Conservation (phyloP, 768 basidiomycete genomes). For the Tulasnella sp. region DNA sequence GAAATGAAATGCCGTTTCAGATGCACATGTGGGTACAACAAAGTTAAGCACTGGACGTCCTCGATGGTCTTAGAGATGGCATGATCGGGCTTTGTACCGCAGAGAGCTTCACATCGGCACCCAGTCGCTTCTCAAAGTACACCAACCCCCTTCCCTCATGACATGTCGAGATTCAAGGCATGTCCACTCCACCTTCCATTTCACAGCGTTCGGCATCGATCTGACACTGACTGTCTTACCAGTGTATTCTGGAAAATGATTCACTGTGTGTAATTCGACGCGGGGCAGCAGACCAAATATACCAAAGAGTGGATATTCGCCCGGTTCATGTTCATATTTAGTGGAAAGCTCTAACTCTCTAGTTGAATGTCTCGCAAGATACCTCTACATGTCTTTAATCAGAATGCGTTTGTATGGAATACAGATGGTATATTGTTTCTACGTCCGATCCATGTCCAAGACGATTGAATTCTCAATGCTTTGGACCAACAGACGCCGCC, state of each 20-base stretch:
- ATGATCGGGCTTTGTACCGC: slow-evolving; percentile 88
- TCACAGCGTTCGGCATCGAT: too few species aligned
- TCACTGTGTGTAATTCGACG: too few species aligned
- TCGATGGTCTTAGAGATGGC: slow-evolving; percentile 84
- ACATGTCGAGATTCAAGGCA: too few species aligned
- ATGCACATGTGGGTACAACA: too few species aligned
- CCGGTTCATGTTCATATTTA: too few species aligned
- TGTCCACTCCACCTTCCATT: too few species aligned
- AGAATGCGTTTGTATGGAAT: slow-evolving; percentile 82
- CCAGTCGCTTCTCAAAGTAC: slow-evolving; percentile 62
- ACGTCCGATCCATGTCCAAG: neutral
- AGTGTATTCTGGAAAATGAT: too few species aligned
- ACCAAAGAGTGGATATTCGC: too few species aligned
- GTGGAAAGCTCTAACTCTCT: too few species aligned
- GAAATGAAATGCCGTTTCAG: too few species aligned
- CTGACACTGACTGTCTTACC: too few species aligned
- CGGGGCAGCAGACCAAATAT: too few species aligned
- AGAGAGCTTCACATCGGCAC: slow-evolving; percentile 56
- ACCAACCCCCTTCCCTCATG: slow-evolving; percentile 74
- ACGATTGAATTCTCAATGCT: neutral
- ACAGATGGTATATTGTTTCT: slow-evolving; percentile 49
- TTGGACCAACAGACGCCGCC: slow-evolving; percentile 51
- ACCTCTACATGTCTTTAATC: slow-evolving; percentile 61
- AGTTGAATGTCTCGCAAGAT: slow-evolving; percentile 36
- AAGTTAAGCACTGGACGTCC: slow-evolving; percentile 81